Evolutionary conservation across 2,329 filamentous ascomycete genomes (phyloP), one percentile per base, ranked within the genome.

Genomic region (Fusarium virguliforme): DNA sequence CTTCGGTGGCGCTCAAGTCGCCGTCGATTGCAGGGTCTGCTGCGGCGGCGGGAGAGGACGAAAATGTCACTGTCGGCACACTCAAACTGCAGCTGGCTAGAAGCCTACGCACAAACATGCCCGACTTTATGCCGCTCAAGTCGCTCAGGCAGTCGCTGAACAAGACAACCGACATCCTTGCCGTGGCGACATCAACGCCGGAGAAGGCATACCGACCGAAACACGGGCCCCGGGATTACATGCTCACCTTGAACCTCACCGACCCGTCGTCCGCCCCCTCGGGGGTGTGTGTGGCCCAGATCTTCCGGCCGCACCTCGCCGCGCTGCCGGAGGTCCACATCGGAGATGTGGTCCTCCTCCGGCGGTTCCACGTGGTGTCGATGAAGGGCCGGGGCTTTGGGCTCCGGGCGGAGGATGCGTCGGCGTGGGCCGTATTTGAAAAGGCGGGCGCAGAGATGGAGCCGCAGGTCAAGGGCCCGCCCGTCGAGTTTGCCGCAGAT

Each of bases 361-460:
- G 87, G 26, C 83, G 84, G 53, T 88, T 91, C 69, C 82, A 83
- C 30, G 86, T 90, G 13, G 81, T 85, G 43, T 82, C 88, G 3
- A 79, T 90, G 56, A 85, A 85, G 64, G 83, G 82, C 50, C 85
- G 85, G 58, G 88, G 86, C 2, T 90, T 88, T 67, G 88, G 87
- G 1, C 79, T 91, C 55, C 81, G 84, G 53, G 84, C 84, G n/a
- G 83, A 82, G n/a, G 86, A 87, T 48, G 82, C 80, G 35, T 90
- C 88, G 15, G 86, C 87, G 60, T 91, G 90, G 87, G 89, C 87
- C 2, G 87, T 91, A 4, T 90, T 89, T 68, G 87, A 89, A 71
- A 79, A 80, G 40, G 79, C 79, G 4, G 78, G 81, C 50, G 75
- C 77, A 58, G 77, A 80, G 62, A 75, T 77, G 74, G 78, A 84